phyloP scores from a whole-genome alignment of 371 early-diverging fungal genomes.

The Parasitella parasitica region DNA sequence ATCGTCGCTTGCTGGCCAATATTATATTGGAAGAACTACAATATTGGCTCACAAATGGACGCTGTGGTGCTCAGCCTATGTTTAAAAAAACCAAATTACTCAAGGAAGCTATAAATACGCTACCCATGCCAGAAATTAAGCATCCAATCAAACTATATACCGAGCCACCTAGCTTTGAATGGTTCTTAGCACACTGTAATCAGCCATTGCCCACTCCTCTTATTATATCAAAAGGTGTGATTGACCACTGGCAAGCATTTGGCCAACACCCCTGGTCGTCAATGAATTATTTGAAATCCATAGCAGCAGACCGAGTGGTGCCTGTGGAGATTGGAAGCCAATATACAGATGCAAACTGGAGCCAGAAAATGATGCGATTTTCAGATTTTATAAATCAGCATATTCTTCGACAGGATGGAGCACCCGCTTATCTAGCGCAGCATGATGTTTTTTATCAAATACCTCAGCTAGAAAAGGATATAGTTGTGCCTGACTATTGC shows the following conservation, averaged over 20 bases:
- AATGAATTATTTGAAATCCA: constrained; percentile 54
- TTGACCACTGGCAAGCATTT: constrained; percentile 78
- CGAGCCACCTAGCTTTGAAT: constrained; percentile 21
- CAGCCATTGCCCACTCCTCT: constrained; percentile 38
- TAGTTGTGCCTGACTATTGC: constrained; percentile 81
- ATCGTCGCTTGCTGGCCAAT: constrained; percentile 34
- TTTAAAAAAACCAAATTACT: not conserved
- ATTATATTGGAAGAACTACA: constrained; percentile 36
- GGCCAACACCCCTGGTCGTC: constrained; percentile 60
- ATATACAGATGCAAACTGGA: constrained; percentile 81
- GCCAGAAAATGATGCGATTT: constrained; percentile 75
- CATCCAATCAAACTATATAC: constrained; percentile 14
- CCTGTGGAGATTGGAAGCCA: constrained; percentile 84
- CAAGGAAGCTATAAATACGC: not conserved
- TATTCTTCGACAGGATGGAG: constrained; percentile 22
- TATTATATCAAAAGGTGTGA: constrained; percentile 47
- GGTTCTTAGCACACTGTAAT: constrained; percentile 20
- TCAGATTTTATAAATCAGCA: constrained; percentile 67
- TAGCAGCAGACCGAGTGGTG: constrained; percentile 77
- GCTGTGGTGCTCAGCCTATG: not conserved
- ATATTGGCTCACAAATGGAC: constrained; percentile 8
- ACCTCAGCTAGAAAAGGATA: constrained; percentile 70
- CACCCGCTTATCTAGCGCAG: constrained; percentile 82
- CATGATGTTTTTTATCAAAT: constrained; percentile 85
- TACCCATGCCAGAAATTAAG: not conserved